Conservation (phyloP, 2,329 filamentous ascomycete genomes). For the Alternaria atra region DNA sequence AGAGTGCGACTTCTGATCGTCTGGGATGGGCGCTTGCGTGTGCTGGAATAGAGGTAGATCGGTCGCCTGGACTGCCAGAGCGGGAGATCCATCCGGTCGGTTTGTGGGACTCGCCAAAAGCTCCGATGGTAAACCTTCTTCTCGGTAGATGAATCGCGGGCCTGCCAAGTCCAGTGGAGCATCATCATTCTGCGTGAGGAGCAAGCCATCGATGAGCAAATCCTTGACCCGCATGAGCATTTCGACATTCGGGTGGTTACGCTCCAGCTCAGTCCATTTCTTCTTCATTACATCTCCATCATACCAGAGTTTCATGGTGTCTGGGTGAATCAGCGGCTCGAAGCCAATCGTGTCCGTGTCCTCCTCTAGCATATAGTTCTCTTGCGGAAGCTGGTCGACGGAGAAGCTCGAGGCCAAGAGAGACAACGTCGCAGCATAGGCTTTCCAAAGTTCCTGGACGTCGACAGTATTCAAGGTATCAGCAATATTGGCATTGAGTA, state of each 20-base stretch:
- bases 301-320: constrained; percentile 63
- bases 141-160: constrained; percentile 62
- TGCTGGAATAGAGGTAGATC: constrained; percentile 48
- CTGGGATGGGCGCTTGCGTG: constrained; percentile 34
- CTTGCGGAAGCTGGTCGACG: constrained; percentile 62
- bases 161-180: constrained; percentile 60
- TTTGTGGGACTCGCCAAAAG: constrained; percentile 57
- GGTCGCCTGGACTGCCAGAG: constrained; percentile 49
- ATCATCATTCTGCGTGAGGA: constrained; percentile 62
- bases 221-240: constrained; percentile 73
- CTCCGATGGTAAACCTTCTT: constrained; percentile 62
- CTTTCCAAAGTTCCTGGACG: constrained; percentile 70
- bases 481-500: constrained; percentile 63
- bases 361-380: constrained; percentile 73
- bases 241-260: constrained; percentile 67
- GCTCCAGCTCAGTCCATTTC: constrained; percentile 63
- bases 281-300: constrained; percentile 60
- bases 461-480: constrained; percentile 65
- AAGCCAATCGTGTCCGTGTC: constrained; percentile 74
- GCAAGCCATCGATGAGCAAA: constrained; percentile 68
- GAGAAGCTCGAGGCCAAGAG: constrained; percentile 68
- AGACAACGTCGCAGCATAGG: constrained; percentile 70
- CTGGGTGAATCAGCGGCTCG: constrained; percentile 64
- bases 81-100: constrained; percentile 52
- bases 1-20: constrained; percentile 48